Percentiles rank a stretch among this genome's conserved stretches.
These are phyloP conservation scores for Trichoderma citrinoviride DNA, from an alignment of 2,329 filamentous ascomycete genomes.

Conservation along the genomic window DNA sequence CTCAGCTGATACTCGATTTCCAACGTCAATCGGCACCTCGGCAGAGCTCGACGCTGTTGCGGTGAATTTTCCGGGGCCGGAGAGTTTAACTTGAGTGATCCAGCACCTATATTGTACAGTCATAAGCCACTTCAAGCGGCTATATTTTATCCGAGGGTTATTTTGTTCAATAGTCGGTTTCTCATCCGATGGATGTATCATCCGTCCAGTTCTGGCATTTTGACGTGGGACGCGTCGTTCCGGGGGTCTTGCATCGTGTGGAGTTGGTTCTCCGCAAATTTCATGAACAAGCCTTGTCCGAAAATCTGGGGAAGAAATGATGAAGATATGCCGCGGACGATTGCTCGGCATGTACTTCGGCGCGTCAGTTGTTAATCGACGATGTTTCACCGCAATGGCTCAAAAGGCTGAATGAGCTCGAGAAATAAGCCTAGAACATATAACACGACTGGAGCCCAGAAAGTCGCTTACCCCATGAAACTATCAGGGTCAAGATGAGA, in stretches of 20 bases:
- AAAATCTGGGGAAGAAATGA: background rate
- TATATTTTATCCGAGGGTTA: conserved; percentile 7
- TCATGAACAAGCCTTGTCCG: background rate
- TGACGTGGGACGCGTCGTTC: background rate
- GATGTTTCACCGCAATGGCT: background rate
- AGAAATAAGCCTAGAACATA: background rate
- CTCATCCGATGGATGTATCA: background rate
- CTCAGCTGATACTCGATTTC: background rate
- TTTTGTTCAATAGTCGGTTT: background rate
- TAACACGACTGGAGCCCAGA: too few species aligned
- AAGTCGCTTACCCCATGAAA: too few species aligned
- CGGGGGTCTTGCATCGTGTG: background rate
- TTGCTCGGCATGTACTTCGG: conserved; percentile 12
- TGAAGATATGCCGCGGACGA: background rate
- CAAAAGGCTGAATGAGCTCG: background rate
- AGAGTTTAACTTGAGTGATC: background rate
- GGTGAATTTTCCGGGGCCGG: conserved; percentile 2
- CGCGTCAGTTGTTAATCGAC: background rate
- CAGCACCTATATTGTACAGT: background rate
- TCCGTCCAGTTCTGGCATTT: background rate
- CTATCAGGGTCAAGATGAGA: too few species aligned
- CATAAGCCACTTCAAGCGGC: background rate
- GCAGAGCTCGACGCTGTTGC: background rate
- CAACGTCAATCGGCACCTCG: background rate
- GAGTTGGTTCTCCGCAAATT: background rate